Base-by-base conservation (phyloP, 2,329 filamentous ascomycete genomes). In the Ramichloridium luteum region DNA sequence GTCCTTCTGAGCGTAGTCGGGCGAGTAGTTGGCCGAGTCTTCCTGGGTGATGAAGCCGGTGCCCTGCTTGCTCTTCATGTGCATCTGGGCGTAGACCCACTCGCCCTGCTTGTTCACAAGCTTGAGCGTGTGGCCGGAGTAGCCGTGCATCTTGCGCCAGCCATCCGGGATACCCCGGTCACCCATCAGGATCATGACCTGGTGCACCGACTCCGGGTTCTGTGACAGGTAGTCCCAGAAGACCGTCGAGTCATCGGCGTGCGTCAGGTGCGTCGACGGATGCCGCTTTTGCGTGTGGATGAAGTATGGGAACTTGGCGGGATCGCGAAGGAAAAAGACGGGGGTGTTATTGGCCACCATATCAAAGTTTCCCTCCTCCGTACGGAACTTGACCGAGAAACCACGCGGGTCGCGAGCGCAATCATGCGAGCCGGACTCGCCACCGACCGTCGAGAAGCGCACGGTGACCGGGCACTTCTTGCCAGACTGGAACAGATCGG, bases 211-310 rank as follows among this genome's bases (percentile, higher is more conserved):
- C 48, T 70, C 67, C 1, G 66, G 67, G 41, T 69, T 70, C 40
- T 69, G 60, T 4, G 59, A 64, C 1, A 67, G 54, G 39, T 69
- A 70, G 41, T 69, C 75, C 75, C 74, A 81, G 57, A 80, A 80
- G 60, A 73, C 72, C 31, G 72, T 77, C 9, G 65, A 64, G 38
- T 73, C 67, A 30, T 71, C 66, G 11, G 76, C 73, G 54, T 80
- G 72, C 28, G 72, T 75, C 4, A 80, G 56, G 49, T 82, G 74
- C 3, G 75, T 81, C 43, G 74, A 67, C 0, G 77, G 78, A 47
- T 83, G 63, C n/a, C 77, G 65, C 64, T 82, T 82, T 52, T 82
- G 78, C 0, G 77, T 80, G 51, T 81, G 77, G 32, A 81, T 81
- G 48, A 81, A 77, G 48, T 76, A 61, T 14, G 78, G 77, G 50